Conservation (phyloP, 805 yeast species). For the Wickerhamomyces xylosicus region DNA sequence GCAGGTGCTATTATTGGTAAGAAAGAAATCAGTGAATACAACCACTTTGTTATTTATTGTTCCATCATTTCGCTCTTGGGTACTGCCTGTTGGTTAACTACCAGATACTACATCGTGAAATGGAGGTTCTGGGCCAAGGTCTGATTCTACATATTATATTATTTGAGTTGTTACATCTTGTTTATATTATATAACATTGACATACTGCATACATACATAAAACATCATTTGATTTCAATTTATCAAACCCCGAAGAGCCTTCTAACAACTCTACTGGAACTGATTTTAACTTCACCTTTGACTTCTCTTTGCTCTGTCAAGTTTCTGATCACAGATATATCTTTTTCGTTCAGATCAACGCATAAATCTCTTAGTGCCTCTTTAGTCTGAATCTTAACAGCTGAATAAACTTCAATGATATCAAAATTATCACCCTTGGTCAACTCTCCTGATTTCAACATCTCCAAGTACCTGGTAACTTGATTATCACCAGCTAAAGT, state of each 20-base stretch:
- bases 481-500: constrained; percentile 21
- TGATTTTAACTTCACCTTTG: constrained; percentile 4
- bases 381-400: constrained; percentile 20
- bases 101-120: constrained; percentile 8
- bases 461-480: constrained; percentile 17
- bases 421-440: constrained; percentile 25
- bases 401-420: constrained; percentile 23
- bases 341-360: background rate
- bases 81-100: constrained; percentile 5
- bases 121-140: constrained; percentile 7
- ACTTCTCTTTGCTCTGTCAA: background rate
- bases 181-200: background rate
- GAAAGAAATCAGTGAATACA: constrained; percentile 4
- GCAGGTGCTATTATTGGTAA: constrained; percentile 37
- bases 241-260: constrained; percentile 14
- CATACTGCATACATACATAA: background rate
- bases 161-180: no score
- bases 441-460: constrained; percentile 8
- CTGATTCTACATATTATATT: background rate
- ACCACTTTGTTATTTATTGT: constrained; percentile 26
- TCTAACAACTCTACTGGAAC: constrained; percentile 13
- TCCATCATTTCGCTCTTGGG: constrained; percentile 8
- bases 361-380: constrained; percentile 21
- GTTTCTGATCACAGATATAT: background rate
- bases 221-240: no score